phyloP scores from a whole-genome alignment of 2,329 filamentous ascomycete species.

The Elsinoe australis region DNA sequence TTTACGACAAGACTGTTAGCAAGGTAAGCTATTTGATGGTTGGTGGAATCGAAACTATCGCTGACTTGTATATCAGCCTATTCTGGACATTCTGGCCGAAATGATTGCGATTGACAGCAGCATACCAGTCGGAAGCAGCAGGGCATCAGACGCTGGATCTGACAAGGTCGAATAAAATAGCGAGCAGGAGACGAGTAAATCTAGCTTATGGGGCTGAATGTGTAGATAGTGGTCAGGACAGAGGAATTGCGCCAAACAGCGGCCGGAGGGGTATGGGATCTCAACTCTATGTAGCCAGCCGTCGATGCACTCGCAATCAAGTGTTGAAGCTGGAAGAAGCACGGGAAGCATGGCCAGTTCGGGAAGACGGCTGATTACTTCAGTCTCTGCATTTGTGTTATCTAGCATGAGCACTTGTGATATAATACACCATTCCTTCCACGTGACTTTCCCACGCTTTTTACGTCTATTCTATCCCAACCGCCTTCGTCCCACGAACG shows the following conservation, averaged over 20 bases:
- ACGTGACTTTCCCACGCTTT: background rate
- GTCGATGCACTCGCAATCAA: background rate
- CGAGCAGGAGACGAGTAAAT: no score
- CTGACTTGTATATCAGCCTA: conserved; percentile 51
- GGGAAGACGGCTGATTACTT: no score
- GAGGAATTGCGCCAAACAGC: background rate
- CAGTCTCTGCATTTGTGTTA: no score
- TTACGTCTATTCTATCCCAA: background rate
- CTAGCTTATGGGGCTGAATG: no score
- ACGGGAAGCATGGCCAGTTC: no score
- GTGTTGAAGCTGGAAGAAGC: background rate
- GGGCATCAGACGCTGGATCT: conserved; percentile 24
- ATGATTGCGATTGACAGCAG: conserved; percentile 90
- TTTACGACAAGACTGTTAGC: conserved; percentile 97
- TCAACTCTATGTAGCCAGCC: background rate
- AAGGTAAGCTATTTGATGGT: conserved; percentile 54
- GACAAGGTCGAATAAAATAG: conserved; percentile 26
- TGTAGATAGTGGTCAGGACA: no score
- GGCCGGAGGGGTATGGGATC: conserved; percentile 1
- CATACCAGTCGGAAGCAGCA: conserved; percentile 32
- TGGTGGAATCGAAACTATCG: background rate
- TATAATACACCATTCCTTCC: conserved; percentile 3
- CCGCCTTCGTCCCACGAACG: background rate
- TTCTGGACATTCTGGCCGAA: conserved; percentile 91
- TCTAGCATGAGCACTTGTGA: conserved; percentile 14